Conservation (phyloP, 1,284 basidiomycete species). For the Ustilago esculenta region DNA sequence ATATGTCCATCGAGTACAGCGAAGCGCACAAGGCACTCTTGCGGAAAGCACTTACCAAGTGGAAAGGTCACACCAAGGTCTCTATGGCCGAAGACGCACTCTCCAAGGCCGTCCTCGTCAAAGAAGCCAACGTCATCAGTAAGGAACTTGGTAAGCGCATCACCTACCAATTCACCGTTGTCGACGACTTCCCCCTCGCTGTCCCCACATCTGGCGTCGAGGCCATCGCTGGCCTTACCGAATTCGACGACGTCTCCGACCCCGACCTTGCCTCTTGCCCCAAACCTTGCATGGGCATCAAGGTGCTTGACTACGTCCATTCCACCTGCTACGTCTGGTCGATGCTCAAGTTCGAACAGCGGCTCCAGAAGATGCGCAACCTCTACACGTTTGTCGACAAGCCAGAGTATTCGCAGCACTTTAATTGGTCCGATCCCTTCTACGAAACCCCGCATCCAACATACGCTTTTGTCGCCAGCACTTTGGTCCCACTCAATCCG, state of each 20-base stretch:
- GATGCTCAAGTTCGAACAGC: slow-evolving; percentile 83
- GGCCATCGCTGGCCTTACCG: slow-evolving; percentile 79
- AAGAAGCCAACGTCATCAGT: slow-evolving; percentile 82
- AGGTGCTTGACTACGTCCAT: slow-evolving; percentile 74
- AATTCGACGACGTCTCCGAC: slow-evolving; percentile 78
- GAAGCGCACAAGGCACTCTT: slow-evolving; percentile 38
- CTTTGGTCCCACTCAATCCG: slow-evolving; percentile 82
- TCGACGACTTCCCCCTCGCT: slow-evolving; percentile 81
- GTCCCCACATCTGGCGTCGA: slow-evolving; percentile 84
- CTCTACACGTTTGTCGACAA: slow-evolving; percentile 89
- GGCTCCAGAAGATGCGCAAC: slow-evolving; percentile 92
- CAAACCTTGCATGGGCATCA: slow-evolving; percentile 82
- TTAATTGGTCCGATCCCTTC: slow-evolving; percentile 91
- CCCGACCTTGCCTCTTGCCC: slow-evolving; percentile 46
- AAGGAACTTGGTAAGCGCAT: slow-evolving; percentile 78
- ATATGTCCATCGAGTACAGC: slow-evolving; percentile 35
- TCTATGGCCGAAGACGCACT: slow-evolving; percentile 89
- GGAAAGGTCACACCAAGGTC: slow-evolving; percentile 73
- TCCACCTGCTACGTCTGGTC: slow-evolving; percentile 75
- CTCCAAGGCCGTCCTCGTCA: slow-evolving; percentile 83
- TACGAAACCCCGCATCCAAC: slow-evolving; percentile 73
- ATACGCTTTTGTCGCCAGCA: slow-evolving; percentile 79
- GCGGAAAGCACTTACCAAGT: slow-evolving; percentile 80
- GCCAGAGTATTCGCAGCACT: slow-evolving; percentile 80
- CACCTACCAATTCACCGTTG: slow-evolving; percentile 88